These are phyloP conservation scores for Triangularia verruculosa DNA, from an alignment of 2,329 filamentous ascomycete genomes.

Conservation along the genomic window DNA sequence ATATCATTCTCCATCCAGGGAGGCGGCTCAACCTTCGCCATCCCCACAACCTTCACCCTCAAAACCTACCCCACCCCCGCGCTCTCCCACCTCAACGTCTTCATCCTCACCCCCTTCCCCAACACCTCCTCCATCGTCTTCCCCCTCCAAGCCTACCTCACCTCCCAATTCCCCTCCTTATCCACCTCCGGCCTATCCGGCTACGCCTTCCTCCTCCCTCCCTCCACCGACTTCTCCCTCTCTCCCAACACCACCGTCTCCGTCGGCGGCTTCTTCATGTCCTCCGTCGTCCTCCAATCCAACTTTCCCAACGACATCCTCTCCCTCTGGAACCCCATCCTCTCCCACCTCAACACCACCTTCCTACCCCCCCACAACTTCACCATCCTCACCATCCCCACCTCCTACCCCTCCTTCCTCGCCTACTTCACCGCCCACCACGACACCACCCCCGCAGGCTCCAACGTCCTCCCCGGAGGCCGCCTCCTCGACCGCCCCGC, in stretches of 20 bases:
- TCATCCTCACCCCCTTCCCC: constrained; percentile 36
- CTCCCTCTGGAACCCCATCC: constrained; percentile 34
- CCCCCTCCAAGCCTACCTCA: constrained; percentile 45
- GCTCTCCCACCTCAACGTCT: constrained; percentile 39
- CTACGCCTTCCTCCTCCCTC: constrained; percentile 42
- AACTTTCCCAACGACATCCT: constrained; percentile 30
- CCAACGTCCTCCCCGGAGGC: constrained; percentile 40
- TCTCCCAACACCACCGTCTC: constrained; percentile 28
- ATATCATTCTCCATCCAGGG: constrained; percentile 37
- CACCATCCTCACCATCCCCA: constrained; percentile 6
- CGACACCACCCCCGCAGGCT: constrained; percentile 37
- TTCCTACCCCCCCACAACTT: constrained; percentile 27
- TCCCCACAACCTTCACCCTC: constrained; percentile 47
- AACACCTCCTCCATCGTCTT: constrained; percentile 36
- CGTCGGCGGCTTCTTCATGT: constrained; percentile 36
- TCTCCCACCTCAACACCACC: constrained; percentile 38
- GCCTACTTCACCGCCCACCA: constrained; percentile 38
- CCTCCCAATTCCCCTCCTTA: constrained; percentile 45
- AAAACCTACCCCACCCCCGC: constrained; percentile 47
- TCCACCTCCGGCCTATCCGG: constrained; percentile 49
- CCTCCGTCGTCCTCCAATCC: constrained; percentile 38
- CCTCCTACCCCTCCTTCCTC: constrained; percentile 36
- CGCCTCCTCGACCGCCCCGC: constrained; percentile 41
- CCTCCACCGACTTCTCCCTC: constrained; percentile 37
- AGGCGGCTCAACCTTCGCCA: constrained; percentile 51